Conservation (phyloP, 768 basidiomycete genomes). For the Chalciporus chontae region DNA sequence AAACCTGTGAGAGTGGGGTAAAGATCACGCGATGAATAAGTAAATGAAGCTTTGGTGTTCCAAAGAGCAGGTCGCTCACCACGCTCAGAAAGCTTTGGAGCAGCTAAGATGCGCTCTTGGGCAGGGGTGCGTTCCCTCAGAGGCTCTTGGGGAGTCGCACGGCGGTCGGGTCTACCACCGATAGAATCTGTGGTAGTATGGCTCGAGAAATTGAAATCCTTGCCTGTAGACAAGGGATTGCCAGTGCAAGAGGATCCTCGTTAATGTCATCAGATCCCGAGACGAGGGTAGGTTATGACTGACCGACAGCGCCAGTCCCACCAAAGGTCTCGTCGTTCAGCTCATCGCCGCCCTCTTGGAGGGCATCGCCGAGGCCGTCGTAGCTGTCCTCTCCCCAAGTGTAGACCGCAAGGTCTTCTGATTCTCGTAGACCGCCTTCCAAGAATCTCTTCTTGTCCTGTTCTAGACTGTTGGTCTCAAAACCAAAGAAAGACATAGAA, state of each 20-base stretch:
- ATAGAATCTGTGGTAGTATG: conserved; percentile 32
- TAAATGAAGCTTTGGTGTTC: not conserved
- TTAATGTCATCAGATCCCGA: conserved; percentile 15
- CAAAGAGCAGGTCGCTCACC: conserved; percentile 23
- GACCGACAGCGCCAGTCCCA: conserved; percentile 63
- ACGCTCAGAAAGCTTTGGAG: conserved; percentile 23
- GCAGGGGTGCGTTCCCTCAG: conserved; percentile 27
- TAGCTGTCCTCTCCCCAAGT: conserved; percentile 91
- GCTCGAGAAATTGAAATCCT: conserved; percentile 86
- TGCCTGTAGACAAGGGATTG: conserved; percentile 47
- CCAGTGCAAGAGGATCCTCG: not conserved
- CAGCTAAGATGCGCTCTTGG: conserved; percentile 19
- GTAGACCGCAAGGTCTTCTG: conserved; percentile 85
- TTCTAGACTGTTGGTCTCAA: conserved; percentile 61
- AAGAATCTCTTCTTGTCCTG: conserved; percentile 57
- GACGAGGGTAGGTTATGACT: conserved; percentile 28
- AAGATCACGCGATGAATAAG: conserved; percentile 15
- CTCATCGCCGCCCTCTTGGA: conserved; percentile 89
- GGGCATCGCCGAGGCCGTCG: conserved; percentile 82
- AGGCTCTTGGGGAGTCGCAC: conserved; percentile 20
- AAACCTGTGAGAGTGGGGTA: conserved; percentile 16
- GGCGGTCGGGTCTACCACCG: conserved; percentile 13
- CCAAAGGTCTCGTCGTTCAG: conserved; percentile 98
- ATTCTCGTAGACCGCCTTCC: conserved; percentile 46
- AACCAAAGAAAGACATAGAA: conserved; percentile 82